A percentile compares a stretch with the other conserved stretches of the same genome.
phyloP scores from a whole-genome alignment of 176 grass and related monocot species.

The Zea mays region DNA sequence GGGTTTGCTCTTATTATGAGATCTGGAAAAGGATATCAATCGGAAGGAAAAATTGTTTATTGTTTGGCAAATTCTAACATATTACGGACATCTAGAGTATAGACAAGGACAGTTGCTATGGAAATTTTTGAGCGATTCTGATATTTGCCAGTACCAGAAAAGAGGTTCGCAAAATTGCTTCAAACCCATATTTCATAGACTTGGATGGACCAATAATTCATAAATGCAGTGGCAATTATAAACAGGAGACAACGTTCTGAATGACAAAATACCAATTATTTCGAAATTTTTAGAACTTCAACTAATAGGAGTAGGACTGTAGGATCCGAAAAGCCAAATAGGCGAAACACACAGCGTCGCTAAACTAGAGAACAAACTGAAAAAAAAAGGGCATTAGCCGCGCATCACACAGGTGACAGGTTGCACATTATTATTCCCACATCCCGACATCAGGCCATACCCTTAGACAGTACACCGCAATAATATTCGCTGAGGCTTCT shows the following conservation, averaged over 20 bases:
- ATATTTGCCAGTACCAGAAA: too few species aligned
- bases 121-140: background rate
- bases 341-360: background rate
- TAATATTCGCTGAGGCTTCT: background rate
- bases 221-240: too few species aligned
- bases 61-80: background rate
- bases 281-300: background rate
- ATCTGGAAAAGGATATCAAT: background rate
- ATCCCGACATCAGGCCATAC: background rate
- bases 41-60: background rate
- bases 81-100: background rate
- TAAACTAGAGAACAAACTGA: background rate
- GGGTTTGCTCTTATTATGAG: background rate
- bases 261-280: too few species aligned
- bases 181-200: too few species aligned
- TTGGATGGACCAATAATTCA: too few species aligned
- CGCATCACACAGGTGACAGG: background rate
- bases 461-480: background rate
- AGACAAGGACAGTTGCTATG: background rate
- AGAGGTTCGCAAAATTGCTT: too few species aligned
- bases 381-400: background rate
- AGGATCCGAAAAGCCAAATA: background rate
- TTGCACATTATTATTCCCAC: background rate
- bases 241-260: too few species aligned
- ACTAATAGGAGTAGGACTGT: background rate